These are phyloP conservation scores for Populus hybrid DNA, from an alignment of 441 rosid species.

Conservation along the genomic window DNA sequence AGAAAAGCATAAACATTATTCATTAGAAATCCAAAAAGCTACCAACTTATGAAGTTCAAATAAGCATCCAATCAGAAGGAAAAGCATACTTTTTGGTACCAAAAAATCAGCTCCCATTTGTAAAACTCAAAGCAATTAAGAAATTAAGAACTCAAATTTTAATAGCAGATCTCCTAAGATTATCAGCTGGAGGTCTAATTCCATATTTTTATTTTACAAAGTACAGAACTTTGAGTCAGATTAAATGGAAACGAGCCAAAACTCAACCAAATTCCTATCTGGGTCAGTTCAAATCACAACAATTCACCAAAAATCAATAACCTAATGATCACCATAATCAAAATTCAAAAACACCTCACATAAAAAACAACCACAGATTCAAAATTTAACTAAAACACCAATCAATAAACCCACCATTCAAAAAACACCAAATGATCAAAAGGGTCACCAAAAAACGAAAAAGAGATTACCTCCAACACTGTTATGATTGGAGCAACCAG, in stretches of 20 bases:
- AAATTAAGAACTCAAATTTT: not conserved
- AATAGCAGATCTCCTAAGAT: not conserved
- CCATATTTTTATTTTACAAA: not conserved
- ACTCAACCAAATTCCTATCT: not conserved
- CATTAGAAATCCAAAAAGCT: not conserved
- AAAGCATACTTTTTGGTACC: not conserved
- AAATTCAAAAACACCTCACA: not conserved
- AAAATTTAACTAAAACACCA: not conserved
- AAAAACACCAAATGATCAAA: not conserved
- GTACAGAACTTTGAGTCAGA: not conserved
- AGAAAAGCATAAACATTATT: not conserved
- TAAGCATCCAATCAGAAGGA: not conserved
- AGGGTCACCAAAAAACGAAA: not conserved
- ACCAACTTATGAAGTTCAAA: not conserved
- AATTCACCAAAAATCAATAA: not conserved
- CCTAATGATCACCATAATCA: not conserved
- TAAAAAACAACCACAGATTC: not conserved
- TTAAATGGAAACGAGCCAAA: not conserved
- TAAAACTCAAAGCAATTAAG: not conserved
- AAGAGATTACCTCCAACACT: conserved; percentile 51
- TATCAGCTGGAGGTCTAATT: not conserved
- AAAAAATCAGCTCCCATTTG: not conserved
- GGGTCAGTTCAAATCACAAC: not conserved
- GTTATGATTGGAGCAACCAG: conserved; percentile 73
- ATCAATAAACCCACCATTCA: not conserved